phyloP scores from a whole-genome alignment of 164 flowering plant genomes.

The Nelumbo lutea region DNA sequence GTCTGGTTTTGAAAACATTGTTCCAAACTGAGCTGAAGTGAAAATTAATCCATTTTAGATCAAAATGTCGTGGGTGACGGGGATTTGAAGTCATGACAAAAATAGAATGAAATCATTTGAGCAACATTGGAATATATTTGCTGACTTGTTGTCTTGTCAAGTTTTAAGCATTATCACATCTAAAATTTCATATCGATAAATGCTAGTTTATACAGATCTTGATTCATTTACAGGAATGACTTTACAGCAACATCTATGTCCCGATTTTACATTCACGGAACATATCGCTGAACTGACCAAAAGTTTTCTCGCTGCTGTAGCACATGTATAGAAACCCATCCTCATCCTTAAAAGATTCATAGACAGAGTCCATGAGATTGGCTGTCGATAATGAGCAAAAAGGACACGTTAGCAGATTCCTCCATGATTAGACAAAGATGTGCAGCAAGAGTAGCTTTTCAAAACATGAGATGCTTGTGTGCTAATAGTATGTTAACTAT shows the following conservation, averaged over 20 bases:
- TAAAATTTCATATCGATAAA: no score
- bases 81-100: no score
- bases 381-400: constrained; percentile 37
- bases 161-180: no score
- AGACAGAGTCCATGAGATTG: constrained; percentile 52
- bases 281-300: constrained; percentile 31
- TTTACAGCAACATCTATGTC: constrained; percentile 2
- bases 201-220: no score
- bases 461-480: neutral
- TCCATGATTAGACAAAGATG: neutral
- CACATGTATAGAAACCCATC: constrained; percentile 89
- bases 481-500: neutral
- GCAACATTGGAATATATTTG: no score
- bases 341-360: constrained; percentile 65
- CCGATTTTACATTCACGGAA: neutral
- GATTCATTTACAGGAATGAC: neutral
- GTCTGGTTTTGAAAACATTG: no score
- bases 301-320: constrained; percentile 92
- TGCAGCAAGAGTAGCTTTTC: neutral
- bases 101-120: no score
- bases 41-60: no score
- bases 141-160: no score
- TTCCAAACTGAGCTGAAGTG: no score
- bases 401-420: neutral
- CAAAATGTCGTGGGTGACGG: no score